Evolutionary conservation across 169 alveolate species (phyloP).

Genomic region (Hammondia hammondi): DNA sequence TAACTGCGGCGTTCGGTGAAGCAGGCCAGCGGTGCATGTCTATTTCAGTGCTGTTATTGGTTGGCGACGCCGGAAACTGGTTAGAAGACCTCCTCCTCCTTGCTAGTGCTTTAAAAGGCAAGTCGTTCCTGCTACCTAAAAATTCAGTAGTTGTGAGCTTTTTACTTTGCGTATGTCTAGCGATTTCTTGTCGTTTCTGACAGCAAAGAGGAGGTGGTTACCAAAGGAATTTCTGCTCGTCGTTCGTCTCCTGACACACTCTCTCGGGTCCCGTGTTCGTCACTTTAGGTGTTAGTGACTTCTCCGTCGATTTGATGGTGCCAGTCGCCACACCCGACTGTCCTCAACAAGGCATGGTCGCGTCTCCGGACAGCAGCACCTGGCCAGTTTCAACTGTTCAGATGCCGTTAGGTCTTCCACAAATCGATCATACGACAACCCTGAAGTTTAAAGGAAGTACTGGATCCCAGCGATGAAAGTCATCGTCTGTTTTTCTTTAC

Average conservation of each 20-base stretch:
- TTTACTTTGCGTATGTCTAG: too few relatives aligned
- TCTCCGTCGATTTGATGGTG: neutral
- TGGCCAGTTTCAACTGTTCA: too few relatives aligned
- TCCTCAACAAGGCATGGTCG: neutral
- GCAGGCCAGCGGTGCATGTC: conserved; percentile 91
- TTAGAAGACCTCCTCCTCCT: conserved; percentile 81
- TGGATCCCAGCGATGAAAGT: neutral
- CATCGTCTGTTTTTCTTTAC: conserved; percentile 41
- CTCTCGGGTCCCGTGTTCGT: neutral
- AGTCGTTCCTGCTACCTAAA: neutral
- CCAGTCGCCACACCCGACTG: neutral
- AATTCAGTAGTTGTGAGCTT: too few relatives aligned
- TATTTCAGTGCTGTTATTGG: conserved; percentile 80
- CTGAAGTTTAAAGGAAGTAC: too few relatives aligned
- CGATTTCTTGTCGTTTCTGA: too few relatives aligned
- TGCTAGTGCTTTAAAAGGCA: conserved; percentile 77
- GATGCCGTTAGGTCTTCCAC: too few relatives aligned
- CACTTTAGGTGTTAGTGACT: neutral
- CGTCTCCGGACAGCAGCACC: neutral
- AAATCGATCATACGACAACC: too few relatives aligned
- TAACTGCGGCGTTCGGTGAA: conserved; percentile 19
- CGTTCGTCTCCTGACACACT: too few relatives aligned
- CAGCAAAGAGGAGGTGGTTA: too few relatives aligned
- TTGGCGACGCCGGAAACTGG: conserved; percentile 85
- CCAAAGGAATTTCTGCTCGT: too few relatives aligned